Conservation (phyloP, 1,139 yeast genomes). For the Saccharomyces uvarum region DNA sequence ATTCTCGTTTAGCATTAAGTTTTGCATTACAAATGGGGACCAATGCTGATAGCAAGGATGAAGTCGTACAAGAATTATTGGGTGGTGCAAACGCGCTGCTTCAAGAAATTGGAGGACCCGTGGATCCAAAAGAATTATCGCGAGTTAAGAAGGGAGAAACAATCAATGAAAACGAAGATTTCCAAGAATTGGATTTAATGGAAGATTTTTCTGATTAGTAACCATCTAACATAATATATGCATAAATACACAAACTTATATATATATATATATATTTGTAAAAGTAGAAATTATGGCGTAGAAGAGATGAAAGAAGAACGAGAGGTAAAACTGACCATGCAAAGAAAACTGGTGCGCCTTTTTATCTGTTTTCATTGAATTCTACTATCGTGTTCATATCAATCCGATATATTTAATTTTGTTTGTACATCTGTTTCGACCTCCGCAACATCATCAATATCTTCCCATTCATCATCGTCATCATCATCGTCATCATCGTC, state of each 20-base stretch:
- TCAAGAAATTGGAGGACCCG: slow-evolving; percentile 52
- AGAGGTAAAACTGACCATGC: not conserved
- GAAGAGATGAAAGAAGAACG: not conserved
- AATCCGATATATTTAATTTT: slow-evolving; percentile 13
- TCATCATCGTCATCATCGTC: slow-evolving; percentile 19
- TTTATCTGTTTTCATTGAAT: not conserved
- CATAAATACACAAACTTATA: not conserved
- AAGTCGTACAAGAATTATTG: slow-evolving; percentile 48
- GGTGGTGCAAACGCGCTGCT: slow-evolving; percentile 46
- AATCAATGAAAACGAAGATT: slow-evolving; percentile 40
- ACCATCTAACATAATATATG: not conserved
- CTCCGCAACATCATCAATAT: slow-evolving; percentile 22
- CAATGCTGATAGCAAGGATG: slow-evolving; percentile 35
- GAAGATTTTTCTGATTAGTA: slow-evolving; percentile 13
- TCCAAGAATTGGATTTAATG: slow-evolving; percentile 31
- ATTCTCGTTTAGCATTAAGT: slow-evolving; percentile 49
- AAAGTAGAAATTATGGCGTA: not conserved
- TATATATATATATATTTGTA: not conserved
- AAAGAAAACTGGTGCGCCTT: not conserved
- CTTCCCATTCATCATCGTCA: slow-evolving; percentile 37
- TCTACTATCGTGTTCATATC: not conserved
- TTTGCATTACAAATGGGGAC: slow-evolving; percentile 43
- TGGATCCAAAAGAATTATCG: slow-evolving; percentile 31
- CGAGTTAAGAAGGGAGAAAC: slow-evolving; percentile 39
- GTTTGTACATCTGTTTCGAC: slow-evolving; percentile 15